Conservation (phyloP, 345 rosid species). For the Hibiscus trionum region DNA sequence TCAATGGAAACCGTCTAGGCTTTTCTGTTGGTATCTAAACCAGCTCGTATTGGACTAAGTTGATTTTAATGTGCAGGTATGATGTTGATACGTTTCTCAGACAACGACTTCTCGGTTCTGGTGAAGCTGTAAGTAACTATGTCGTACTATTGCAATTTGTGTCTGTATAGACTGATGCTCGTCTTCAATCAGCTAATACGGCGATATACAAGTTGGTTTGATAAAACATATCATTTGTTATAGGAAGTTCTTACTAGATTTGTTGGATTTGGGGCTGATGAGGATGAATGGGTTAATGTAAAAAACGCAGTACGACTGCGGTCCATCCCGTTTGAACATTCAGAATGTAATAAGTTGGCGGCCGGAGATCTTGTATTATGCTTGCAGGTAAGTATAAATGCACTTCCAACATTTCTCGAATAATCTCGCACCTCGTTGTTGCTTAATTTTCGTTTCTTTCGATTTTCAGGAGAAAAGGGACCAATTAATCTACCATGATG, state of each 20-base stretch:
- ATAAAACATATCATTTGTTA: conserved; percentile 24
- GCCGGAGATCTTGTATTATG: conserved; percentile 57
- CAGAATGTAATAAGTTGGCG: conserved; percentile 47
- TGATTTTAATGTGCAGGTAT: conserved; percentile 39
- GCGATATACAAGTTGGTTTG: conserved; percentile 12
- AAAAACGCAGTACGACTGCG: conserved; percentile 43
- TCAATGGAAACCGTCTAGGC: background rate
- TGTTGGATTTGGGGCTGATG: conserved; percentile 65
- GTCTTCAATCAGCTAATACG: background rate
- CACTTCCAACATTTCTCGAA: background rate
- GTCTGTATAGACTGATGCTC: background rate
- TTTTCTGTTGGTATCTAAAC: background rate
- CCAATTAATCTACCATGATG: conserved; percentile 53
- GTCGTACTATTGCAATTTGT: background rate
- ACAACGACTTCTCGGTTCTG: conserved; percentile 40
- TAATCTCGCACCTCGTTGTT: background rate
- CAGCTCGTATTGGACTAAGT: background rate
- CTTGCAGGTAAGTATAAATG: conserved; percentile 41
- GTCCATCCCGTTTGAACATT: conserved; percentile 50
- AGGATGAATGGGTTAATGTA: conserved; percentile 63
- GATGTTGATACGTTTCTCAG: conserved; percentile 48
- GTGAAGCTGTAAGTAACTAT: conserved; percentile 49
- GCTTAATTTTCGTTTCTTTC: background rate
- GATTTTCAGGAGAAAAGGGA: conserved; percentile 49
- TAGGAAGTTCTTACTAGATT: conserved; percentile 72